A percentile compares a stretch with the other conserved stretches of the same genome.
Conservation (phyloP, 768 basidiomycete genomes). For the Leccinellum luteum region DNA sequence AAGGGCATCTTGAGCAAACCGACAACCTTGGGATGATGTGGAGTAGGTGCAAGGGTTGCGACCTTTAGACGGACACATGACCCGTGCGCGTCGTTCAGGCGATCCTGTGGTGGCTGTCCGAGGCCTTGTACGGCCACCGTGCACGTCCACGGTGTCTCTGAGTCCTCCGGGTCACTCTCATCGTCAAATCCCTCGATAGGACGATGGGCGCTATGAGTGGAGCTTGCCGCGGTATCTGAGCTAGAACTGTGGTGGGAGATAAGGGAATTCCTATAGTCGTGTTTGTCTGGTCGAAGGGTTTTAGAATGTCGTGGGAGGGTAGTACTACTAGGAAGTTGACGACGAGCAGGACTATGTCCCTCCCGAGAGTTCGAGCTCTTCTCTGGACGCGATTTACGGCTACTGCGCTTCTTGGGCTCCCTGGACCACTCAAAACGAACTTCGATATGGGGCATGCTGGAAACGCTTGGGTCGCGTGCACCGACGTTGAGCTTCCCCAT, state of each 20-base stretch:
- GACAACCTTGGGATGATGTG: conserved; percentile 95
- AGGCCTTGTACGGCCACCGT: conserved; percentile 63
- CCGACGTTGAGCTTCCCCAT: conserved; percentile 37
- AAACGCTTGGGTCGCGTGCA: conserved; percentile 20
- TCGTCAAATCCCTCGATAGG: conserved; percentile 53
- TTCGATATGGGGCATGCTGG: conserved; percentile 47
- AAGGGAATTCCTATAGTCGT: conserved; percentile 38
- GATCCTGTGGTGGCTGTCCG: conserved; percentile 13
- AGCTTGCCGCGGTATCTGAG: conserved; percentile 31
- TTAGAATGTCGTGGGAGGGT: conserved; percentile 6
- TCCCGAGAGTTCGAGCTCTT: conserved; percentile 12
- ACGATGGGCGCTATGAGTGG: conserved; percentile 16
- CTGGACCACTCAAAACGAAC: conserved; percentile 81
- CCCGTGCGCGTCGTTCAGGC: conserved; percentile 7
- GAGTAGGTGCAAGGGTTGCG: conserved; percentile 85
- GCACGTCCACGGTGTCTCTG: conserved; percentile 95
- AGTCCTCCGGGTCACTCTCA: conserved; percentile 94
- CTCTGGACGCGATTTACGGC: conserved; percentile 20
- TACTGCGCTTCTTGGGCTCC: conserved; percentile 21
- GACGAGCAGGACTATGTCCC: conserved; percentile 13
- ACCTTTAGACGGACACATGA: conserved; percentile 53
- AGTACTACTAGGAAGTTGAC: conserved; percentile 6
- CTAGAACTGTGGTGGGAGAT: conserved; percentile 40
- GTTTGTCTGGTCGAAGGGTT: conserved; percentile 7
- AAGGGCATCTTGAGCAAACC: conserved; percentile 89